Evolutionary conservation across 345 rosid genomes (phyloP).

Genomic region (Eucalyptus victrix): DNA sequence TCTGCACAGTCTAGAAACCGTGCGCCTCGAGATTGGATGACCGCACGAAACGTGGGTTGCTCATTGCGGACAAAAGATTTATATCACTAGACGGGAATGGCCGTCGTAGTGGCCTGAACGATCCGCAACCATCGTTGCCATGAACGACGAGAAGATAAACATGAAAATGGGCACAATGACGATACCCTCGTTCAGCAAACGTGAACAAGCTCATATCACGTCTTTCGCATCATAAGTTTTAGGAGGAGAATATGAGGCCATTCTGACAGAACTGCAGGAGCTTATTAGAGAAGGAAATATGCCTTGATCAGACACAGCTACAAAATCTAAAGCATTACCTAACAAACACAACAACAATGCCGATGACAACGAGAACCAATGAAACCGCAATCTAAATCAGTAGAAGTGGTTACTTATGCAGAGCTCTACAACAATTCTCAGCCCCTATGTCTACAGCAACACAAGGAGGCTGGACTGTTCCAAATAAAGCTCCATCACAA

Average conservation of each 20-base stretch:
- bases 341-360: background rate
- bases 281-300: background rate
- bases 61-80: background rate
- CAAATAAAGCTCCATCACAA: constrained; percentile 91
- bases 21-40: background rate
- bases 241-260: background rate
- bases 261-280: background rate
- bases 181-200: background rate
- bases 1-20: background rate
- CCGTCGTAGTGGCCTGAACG: background rate
- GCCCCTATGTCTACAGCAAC: constrained; percentile 49
- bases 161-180: background rate
- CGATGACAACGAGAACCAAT: fast-evolving
- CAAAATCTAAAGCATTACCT: background rate
- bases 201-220: background rate
- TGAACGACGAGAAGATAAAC: background rate
- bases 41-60: background rate
- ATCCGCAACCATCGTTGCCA: background rate
- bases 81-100: background rate
- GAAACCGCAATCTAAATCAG: background rate
- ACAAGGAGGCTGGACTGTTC: background rate
- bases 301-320: background rate
- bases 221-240: background rate
- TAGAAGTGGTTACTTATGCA: constrained; percentile 28
- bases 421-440: constrained; percentile 44